These are phyloP conservation scores for Myrmaecium sp. DNA, from an alignment of 2,329 filamentous ascomycete genomes.

Conservation along the genomic window DNA sequence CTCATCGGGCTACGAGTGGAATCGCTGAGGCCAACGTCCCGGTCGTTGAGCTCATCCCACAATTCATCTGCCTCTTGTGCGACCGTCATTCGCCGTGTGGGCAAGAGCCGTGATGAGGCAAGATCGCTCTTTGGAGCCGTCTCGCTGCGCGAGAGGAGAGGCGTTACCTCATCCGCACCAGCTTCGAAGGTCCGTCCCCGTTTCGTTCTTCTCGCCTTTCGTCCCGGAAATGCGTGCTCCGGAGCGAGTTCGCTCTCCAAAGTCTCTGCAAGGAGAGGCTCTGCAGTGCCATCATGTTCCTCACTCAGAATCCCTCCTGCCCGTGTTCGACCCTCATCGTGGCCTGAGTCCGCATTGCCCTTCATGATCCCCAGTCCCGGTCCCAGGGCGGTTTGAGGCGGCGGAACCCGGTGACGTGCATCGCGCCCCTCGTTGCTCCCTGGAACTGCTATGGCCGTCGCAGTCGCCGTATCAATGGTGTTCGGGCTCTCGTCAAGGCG, in stretches of 20 bases:
- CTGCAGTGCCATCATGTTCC: too few species aligned
- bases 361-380: slow-evolving; percentile 70
- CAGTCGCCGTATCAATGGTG: slow-evolving; percentile 23
- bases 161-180: slow-evolving; percentile 18
- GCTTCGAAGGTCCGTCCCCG: too few species aligned
- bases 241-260: too few species aligned
- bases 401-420: slow-evolving; percentile 18
- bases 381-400: slow-evolving; percentile 50
- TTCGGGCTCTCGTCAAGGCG: slow-evolving; percentile 59
- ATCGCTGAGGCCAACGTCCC: slow-evolving; percentile 32
- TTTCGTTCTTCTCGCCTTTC: too few species aligned
- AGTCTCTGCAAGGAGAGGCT: too few species aligned
- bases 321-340: slow-evolving; percentile 25
- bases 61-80: slow-evolving; percentile 62
- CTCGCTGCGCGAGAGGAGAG: slow-evolving; percentile 16
- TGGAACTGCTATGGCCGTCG: slow-evolving; percentile 22
- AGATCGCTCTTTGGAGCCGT: slow-evolving; percentile 11
- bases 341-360: slow-evolving; percentile 47
- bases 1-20: slow-evolving; percentile 9
- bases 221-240: too few species aligned
- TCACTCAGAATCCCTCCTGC: too few species aligned
- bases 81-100: slow-evolving; percentile 27
- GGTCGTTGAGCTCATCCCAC: slow-evolving; percentile 76
- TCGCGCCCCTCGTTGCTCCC: too few species aligned
- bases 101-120: slow-evolving; percentile 1